These are phyloP conservation scores for Pythium aphanidermatum DNA, from an alignment of 352 stramenopile genomes.

Conservation along the genomic window DNA sequence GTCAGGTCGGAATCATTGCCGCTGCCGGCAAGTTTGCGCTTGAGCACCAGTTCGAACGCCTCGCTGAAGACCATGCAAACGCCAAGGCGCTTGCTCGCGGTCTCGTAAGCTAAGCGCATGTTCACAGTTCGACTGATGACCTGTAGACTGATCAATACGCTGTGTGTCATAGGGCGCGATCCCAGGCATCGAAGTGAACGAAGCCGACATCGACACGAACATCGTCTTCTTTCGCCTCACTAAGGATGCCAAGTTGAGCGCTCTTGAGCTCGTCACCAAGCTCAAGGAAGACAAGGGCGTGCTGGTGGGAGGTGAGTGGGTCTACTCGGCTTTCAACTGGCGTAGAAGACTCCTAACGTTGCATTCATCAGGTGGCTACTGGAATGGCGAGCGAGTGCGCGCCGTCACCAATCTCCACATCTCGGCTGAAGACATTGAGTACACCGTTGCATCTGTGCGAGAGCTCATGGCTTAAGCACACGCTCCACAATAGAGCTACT, in stretches of 20 bases:
- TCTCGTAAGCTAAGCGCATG: too few relatives aligned
- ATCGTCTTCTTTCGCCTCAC: conserved; percentile 79
- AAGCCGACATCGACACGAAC: conserved; percentile 79
- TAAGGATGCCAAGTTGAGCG: conserved; percentile 52
- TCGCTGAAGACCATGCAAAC: conserved; percentile 79
- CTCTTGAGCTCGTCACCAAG: conserved; percentile 38
- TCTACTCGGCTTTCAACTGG: too few relatives aligned
- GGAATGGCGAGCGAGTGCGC: conserved; percentile 50
- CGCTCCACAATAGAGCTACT: not conserved
- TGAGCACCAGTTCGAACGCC: conserved; percentile 79
- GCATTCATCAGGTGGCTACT: conserved; percentile 60
- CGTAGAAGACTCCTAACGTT: too few relatives aligned
- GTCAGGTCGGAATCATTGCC: conserved; percentile 93
- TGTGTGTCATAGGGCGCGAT: conserved; percentile 27
- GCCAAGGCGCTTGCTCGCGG: conserved; percentile 62
- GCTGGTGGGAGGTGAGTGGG: conserved; percentile 35
- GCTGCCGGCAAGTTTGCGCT: conserved; percentile 90
- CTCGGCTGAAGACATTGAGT: conserved; percentile 51
- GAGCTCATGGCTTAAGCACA: conserved; percentile 38
- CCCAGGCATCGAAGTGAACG: conserved; percentile 58
- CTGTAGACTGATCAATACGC: not conserved
- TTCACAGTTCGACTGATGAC: too few relatives aligned
- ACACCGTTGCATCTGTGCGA: conserved; percentile 47
- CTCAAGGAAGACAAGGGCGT: conserved; percentile 66
- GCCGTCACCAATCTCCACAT: conserved; percentile 77